These are phyloP conservation scores for Amylocarpus encephaloides DNA, from an alignment of 2,329 filamentous ascomycete species.

Conservation along the genomic window DNA sequence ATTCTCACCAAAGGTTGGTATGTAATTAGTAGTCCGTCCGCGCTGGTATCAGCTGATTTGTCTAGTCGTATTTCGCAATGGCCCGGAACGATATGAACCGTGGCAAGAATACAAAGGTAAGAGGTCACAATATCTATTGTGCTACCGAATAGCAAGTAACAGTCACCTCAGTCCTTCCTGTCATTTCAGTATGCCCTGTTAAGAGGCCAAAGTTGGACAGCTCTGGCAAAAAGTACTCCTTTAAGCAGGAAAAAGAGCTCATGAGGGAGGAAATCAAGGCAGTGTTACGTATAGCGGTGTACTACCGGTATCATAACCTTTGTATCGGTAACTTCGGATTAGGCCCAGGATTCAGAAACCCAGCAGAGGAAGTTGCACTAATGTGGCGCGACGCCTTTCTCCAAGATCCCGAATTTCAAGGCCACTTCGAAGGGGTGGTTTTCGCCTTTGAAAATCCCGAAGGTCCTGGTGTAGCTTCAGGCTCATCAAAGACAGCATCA, in stretches of 20 bases:
- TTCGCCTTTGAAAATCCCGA: conserved; percentile 57
- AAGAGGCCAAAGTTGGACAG: conserved; percentile 68
- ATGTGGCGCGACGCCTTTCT: conserved; percentile 61
- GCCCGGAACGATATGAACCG: conserved; percentile 57
- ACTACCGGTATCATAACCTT: conserved; percentile 49
- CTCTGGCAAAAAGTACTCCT: conserved; percentile 62
- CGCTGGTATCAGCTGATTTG: not conserved
- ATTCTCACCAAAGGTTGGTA: conserved; percentile 61
- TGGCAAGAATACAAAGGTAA: conserved; percentile 43
- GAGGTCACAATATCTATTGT: not conserved
- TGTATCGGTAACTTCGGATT: conserved; percentile 61
- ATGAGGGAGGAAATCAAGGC: conserved; percentile 68
- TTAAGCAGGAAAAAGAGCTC: conserved; percentile 62
- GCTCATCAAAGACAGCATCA: conserved; percentile 15
- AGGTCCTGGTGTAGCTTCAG: conserved; percentile 42
- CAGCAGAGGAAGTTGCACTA: conserved; percentile 56
- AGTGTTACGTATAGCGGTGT: conserved; percentile 62
- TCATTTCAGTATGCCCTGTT: conserved; percentile 68
- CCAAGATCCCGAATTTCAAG: conserved; percentile 55
- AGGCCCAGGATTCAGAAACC: conserved; percentile 58
- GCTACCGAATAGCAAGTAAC: not conserved
- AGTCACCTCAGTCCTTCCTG: conserved; percentile 46
- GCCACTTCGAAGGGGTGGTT: conserved; percentile 54
- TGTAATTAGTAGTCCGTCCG: conserved; percentile 25
- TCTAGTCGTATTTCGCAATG: conserved; percentile 61